Conservation (phyloP, 2,329 filamentous ascomycete species). For the Colletotrichum falcatum region DNA sequence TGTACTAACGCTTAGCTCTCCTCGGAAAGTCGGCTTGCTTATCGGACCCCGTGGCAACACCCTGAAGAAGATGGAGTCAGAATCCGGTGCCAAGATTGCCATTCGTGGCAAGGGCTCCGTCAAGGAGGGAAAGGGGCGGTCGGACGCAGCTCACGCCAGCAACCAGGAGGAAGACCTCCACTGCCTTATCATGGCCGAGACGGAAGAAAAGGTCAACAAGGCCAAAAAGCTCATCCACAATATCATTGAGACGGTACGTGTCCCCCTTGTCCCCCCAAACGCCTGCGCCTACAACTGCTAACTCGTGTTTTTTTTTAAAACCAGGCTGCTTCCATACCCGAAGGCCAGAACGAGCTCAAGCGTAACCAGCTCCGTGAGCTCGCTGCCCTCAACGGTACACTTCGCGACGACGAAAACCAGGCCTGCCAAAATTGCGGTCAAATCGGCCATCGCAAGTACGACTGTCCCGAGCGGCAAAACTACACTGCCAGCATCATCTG, state of each 20-base stretch:
- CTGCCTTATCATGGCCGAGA: constrained; percentile 99
- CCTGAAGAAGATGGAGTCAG: constrained; percentile 98
- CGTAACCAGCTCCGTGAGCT: constrained; percentile 98
- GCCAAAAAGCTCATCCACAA: constrained; percentile 99
- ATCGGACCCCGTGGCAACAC: constrained; percentile 99
- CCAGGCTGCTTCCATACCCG: constrained; percentile 96
- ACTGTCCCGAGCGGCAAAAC: constrained; percentile 97
- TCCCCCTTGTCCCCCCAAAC: not conserved
- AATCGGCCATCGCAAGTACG: constrained; percentile 98
- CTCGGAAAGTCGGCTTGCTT: constrained; percentile 96
- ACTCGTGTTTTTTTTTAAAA: constrained; percentile 41
- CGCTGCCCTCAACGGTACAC: constrained; percentile 96
- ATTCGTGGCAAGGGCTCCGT: constrained; percentile 99
- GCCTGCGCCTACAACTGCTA: constrained; percentile 39
- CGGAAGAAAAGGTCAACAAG: constrained; percentile 99
- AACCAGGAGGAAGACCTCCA: constrained; percentile 99
- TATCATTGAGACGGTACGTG: constrained; percentile 94
- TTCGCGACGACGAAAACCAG: constrained; percentile 99
- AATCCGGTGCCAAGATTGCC: constrained; percentile 98
- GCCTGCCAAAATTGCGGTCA: constrained; percentile 99
- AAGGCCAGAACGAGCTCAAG: constrained; percentile 99
- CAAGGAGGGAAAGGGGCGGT: constrained; percentile 99
- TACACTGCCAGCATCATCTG: constrained; percentile 99
- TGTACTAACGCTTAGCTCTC: constrained; percentile 93
- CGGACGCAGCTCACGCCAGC: constrained; percentile 98